Conservation (phyloP, 768 basidiomycete genomes). For the Kwoniella sp. region DNA sequence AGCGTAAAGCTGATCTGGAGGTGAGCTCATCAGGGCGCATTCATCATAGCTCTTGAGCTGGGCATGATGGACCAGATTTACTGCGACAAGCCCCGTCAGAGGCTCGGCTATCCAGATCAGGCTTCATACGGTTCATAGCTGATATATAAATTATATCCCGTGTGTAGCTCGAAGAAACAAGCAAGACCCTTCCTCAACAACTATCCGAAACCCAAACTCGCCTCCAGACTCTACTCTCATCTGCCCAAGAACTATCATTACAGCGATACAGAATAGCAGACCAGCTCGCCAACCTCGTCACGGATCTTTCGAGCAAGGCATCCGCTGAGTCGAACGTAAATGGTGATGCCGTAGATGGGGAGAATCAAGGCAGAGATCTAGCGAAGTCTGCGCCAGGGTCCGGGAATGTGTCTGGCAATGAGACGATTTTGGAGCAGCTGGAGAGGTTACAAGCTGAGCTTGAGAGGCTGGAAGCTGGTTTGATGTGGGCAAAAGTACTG, state of each 20-base stretch:
- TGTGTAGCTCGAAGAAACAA: slow-evolving; percentile 38
- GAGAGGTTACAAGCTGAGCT: slow-evolving; percentile 75
- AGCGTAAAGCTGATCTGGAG: slow-evolving; percentile 26
- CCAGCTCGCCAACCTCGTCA: slow-evolving; percentile 69
- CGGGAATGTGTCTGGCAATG: neutral
- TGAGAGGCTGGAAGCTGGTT: slow-evolving; percentile 74
- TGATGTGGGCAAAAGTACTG: slow-evolving; percentile 73
- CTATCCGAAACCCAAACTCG: slow-evolving; percentile 61
- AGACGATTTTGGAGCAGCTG: slow-evolving; percentile 70
- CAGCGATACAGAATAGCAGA: slow-evolving; percentile 75
- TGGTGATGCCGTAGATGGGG: neutral
- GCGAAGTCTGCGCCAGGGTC: no score
- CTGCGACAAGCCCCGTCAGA: no score
- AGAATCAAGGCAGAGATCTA: no score
- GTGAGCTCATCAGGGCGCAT: no score
- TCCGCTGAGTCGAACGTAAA: slow-evolving; percentile 45
- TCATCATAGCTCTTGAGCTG: no score
- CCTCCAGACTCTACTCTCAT: slow-evolving; percentile 62
- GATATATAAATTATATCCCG: neutral
- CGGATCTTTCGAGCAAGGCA: slow-evolving; percentile 64
- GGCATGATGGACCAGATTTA: neutral
- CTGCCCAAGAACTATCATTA: slow-evolving; percentile 74
- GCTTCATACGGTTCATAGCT: no score
- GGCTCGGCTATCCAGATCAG: no score
- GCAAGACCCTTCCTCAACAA: slow-evolving; percentile 54